phyloP scores from a whole-genome alignment of 164 flowering plant genomes.

The Macadamia integrifolia region DNA sequence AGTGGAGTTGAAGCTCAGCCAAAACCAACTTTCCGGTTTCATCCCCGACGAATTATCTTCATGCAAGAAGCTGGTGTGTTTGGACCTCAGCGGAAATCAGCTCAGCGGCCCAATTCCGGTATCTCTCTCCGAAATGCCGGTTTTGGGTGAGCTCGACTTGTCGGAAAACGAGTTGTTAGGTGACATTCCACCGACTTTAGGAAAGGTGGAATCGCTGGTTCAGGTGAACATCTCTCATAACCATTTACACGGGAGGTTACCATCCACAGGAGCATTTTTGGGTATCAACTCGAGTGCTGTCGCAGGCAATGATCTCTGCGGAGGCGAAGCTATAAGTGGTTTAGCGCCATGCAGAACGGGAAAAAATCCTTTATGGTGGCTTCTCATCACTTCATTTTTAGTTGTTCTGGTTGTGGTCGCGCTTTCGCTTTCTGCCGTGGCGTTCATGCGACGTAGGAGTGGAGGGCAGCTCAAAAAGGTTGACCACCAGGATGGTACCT shows the following conservation, averaged over 20 bases:
- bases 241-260: conserved; percentile 52
- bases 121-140: conserved; percentile 1
- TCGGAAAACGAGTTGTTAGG: conserved; percentile 8
- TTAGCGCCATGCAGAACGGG: conserved; percentile 52
- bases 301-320: conserved; percentile 63
- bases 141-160: conserved; percentile 10
- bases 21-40: conserved; percentile 49
- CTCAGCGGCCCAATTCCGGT: conserved; percentile 6
- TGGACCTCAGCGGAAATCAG: conserved; percentile 13
- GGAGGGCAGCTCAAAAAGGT: conserved; percentile 25
- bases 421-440: conserved; percentile 9
- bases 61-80: conserved; percentile 20
- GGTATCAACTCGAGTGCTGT: conserved; percentile 62
- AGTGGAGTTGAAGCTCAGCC: conserved; percentile 42
- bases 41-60: conserved; percentile 55
- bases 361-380: conserved; percentile 33
- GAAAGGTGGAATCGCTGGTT: conserved; percentile 50
- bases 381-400: conserved; percentile 27
- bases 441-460: conserved; percentile 21
- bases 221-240: conserved; percentile 71
- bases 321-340: conserved; percentile 35
- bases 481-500: conserved; percentile 42
- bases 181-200: conserved; percentile 25
- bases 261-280: conserved; percentile 62
- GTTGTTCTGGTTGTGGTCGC: conserved; percentile 22